Base-by-base conservation (phyloP, 2,329 filamentous ascomycete genomes). In the Monosporascus sp. region DNA sequence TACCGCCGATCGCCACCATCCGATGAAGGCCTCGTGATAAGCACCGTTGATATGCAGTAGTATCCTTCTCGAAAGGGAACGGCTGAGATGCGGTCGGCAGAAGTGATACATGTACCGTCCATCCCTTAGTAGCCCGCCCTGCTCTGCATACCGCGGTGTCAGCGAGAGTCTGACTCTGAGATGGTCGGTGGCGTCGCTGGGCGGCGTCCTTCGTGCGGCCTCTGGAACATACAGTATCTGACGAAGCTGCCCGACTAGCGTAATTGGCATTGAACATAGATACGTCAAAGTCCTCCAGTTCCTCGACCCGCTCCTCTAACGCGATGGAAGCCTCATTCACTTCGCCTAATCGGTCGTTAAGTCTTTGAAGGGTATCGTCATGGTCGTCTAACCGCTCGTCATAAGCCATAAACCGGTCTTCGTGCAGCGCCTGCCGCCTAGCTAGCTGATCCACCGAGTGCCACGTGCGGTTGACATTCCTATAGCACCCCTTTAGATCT, bases 31-130 rank as follows among this genome's bases (percentile, higher is more conserved):
- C 82, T 17, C 82, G 78, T 16, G 82, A 85, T 5, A 84, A 71
- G 45, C 81, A 84, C 44, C 82, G 74, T 62, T 83, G 83, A 66
- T 85, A 85, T 4, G 81, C 81, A 41, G 74, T 78, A 16, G 81
- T 84, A 59, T 84, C 80, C 62, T 82, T 81, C 66, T 84, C 82
- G 62, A 84, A 85, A 0, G 82, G 82, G 58, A 84, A 83, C 5
- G 80, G 77, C 52, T 80, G 76, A 36, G 74, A 74, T 14, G 71
- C 72, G 47, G 75, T 77, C 4, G 82, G 82, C 38, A 85, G 71
- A 14, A 85, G 73, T 2, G 82, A 84, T 37, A 85, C 73, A 60
- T 84, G 81, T 27, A 84, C 78, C 1, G 81, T 84, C 82, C 82
- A 85, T 5, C 62, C 61, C 9, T 55, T 61, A 24, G 50, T 55